phyloP scores from a whole-genome alignment of 371 early-diverging fungal species.

The Fennellomyces sp. region DNA sequence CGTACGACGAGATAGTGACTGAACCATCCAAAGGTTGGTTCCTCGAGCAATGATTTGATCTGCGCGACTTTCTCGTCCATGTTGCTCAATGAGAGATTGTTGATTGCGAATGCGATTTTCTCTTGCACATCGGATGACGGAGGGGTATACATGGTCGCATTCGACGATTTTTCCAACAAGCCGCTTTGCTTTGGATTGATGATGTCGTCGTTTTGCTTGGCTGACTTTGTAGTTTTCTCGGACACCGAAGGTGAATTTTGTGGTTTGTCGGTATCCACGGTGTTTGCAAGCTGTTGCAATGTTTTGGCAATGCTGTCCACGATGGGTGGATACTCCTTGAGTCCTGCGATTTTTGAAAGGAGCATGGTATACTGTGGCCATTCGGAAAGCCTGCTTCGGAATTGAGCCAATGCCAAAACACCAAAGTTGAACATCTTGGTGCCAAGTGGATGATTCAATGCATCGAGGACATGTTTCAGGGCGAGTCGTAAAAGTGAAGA shows the following conservation, averaged over 20 bases:
- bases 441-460: conserved; percentile 75
- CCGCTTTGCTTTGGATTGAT: background rate
- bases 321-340: conserved; percentile 51
- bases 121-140: conserved; percentile 83
- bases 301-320: conserved; percentile 31
- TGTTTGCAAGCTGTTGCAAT: conserved; percentile 29
- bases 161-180: conserved; percentile 1
- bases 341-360: conserved; percentile 78
- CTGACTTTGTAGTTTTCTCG: background rate
- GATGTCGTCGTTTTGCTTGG: conserved; percentile 4
- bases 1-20: conserved; percentile 91
- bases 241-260: background rate
- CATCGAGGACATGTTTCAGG: conserved; percentile 83
- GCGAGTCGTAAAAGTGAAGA: conserved; percentile 79
- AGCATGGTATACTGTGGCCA: conserved; percentile 90
- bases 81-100: conserved; percentile 89
- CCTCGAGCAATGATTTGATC: conserved; percentile 74
- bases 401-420: conserved; percentile 82
- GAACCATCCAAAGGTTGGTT: conserved; percentile 82
- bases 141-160: background rate
- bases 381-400: conserved; percentile 80
- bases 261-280: background rate
- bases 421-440: conserved; percentile 93
- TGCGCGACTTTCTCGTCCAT: conserved; percentile 81
- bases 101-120: conserved; percentile 93